Percentiles rank a stretch among this genome's conserved stretches.
Conservation (phyloP, 345 rosid species). For the Nephelium lappaceum region DNA sequence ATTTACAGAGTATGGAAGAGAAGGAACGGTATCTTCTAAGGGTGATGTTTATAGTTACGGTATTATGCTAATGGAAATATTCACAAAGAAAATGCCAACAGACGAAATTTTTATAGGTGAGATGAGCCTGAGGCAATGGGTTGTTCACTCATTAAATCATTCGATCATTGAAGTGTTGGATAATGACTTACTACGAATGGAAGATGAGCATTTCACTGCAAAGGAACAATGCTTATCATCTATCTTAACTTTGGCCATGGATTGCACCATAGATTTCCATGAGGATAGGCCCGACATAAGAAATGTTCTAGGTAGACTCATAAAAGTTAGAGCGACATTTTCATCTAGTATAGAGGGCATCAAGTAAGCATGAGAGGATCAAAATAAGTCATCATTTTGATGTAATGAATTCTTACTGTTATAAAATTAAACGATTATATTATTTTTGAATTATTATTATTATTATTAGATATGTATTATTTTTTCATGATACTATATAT, state of each 20-base stretch:
- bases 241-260: constrained; percentile 3
- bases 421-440: no score
- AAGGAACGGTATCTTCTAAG: not conserved
- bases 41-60: constrained; percentile 13
- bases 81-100: constrained; percentile 1
- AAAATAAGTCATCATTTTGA: no score
- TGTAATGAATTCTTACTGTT: no score
- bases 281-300: constrained; percentile 1
- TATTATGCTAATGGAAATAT: constrained; percentile 8
- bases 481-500: no score
- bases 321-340: no score
- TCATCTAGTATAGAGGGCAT: no score
- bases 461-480: no score
- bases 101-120: not conserved
- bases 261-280: constrained; percentile 1
- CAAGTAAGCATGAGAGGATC: no score
- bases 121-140: constrained; percentile 12
- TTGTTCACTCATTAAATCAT: not conserved
- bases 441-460: no score
- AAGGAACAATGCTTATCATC: not conserved
- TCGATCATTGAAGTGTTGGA: not conserved
- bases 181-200: not conserved
- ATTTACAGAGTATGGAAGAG: not conserved
- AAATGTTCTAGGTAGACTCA: not conserved
- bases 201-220: not conserved